phyloP scores from a whole-genome alignment of 2,329 filamentous ascomycete species.

The Phaeoacremonium minimum region DNA sequence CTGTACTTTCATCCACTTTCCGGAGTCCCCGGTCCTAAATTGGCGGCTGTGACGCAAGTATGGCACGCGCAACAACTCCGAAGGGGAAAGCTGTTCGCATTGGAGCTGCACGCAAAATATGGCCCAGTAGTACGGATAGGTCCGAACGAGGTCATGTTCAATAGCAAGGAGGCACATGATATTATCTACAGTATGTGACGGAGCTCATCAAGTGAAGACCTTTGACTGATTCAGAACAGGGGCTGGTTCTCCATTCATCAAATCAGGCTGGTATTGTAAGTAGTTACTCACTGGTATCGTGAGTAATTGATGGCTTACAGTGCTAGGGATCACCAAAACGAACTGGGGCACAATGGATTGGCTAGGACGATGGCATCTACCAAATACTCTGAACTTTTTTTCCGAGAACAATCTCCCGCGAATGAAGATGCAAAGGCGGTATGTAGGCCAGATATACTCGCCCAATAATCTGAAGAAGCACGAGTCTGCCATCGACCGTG shows the following conservation, averaged over 20 bases:
- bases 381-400: constrained; percentile 44
- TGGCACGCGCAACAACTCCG: constrained; percentile 44
- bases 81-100: constrained; percentile 32
- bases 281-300: neutral
- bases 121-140: constrained; percentile 48
- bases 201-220: neutral
- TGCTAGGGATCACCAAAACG: too few relatives aligned
- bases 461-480: constrained; percentile 35
- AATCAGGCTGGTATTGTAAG: constrained; percentile 47
- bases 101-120: constrained; percentile 41
- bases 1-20: constrained; percentile 39
- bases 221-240: neutral
- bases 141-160: constrained; percentile 50
- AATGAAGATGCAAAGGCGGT: constrained; percentile 42
- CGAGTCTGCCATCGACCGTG: constrained; percentile 33
- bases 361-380: constrained; percentile 1
- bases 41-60: constrained; percentile 40
- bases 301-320: neutral
- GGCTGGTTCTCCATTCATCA: constrained; percentile 15
- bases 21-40: constrained; percentile 37
- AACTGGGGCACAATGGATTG: too few relatives aligned
- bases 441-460: constrained; percentile 45
- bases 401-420: constrained; percentile 41
- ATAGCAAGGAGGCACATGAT: constrained; percentile 40
- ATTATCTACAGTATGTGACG: constrained; percentile 39